Base-by-base conservation (phyloP, 768 basidiomycete species). In the Mrakia blollopis region DNA sequence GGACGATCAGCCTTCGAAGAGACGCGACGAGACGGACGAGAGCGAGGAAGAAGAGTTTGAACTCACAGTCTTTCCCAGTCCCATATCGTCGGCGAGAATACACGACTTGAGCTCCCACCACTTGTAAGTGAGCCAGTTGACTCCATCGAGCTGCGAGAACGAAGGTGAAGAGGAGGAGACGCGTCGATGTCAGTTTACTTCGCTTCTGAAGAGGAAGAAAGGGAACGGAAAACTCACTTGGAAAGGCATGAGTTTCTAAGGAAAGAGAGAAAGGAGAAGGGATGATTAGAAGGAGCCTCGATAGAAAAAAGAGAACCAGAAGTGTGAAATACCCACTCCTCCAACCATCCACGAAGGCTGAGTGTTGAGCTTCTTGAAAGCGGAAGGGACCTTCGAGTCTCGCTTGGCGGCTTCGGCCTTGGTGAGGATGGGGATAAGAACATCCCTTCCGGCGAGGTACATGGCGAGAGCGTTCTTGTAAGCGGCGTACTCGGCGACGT, bases 81-180 rank as follows among this genome's bases (percentile, higher is more conserved):
- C 94, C 97, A 99, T 98, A 83, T 98, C 97, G 82, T 99, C 97
- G 3, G 97, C 96, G 30, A 98, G 87, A 63, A 84, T 84, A 73
- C 82, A 82, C 2, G 82, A 81, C n/a, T 81, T 80, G 28, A 81
- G 78, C 60, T 80, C 80, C 76, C 81, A 81, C 77, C 83, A 82
- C 65, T 83, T 83, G 65, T 80, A 79, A 95, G 83, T 44, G 73
- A 82, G 72, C 83, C 85, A 85, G 68, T 84, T 84, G 37, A 86
- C 78, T 0, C 85, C 85, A 39, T 83, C 81, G 57, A 85, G 77
- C 81, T 83, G 62, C 23, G 63, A 47, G 14, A 63, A 18, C 18
- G 47, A 9, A 77, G 44, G 10, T 14, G 61, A 79, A 70, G 75
- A 67, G 1, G 23, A 44, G 63, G 21, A 68, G 50, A 67, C 44